A percentile compares a stretch with the other conserved stretches of the same genome.
These are phyloP conservation scores for Brasenia schreberi DNA, from an alignment of 164 flowering plant genomes.

Conservation along the genomic window DNA sequence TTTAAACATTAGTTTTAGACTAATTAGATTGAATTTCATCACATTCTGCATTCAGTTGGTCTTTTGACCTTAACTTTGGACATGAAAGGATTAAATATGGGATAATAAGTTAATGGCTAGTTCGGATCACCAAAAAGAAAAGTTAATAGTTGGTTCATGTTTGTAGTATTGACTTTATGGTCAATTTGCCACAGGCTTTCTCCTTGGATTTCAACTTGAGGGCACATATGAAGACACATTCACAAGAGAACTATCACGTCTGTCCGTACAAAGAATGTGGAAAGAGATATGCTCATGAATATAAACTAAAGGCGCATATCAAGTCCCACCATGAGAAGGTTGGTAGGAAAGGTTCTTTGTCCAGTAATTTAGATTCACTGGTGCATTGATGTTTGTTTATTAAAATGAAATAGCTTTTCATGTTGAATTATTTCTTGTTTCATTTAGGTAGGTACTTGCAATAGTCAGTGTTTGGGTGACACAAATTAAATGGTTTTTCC, in stretches of 20 bases:
- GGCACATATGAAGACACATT: slow-evolving; percentile 97
- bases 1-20: too few species aligned
- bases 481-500: too few species aligned
- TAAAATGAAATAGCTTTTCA: neutral
- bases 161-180: neutral
- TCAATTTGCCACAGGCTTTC: slow-evolving; percentile 60
- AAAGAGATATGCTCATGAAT: slow-evolving; percentile 95
- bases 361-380: neutral
- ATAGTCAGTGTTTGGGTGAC: too few species aligned
- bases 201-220: slow-evolving; percentile 92
- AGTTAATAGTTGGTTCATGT: too few species aligned
- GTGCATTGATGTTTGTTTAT: neutral
- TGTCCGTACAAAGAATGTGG: slow-evolving; percentile 95
- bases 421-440: too few species aligned
- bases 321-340: slow-evolving; percentile 91
- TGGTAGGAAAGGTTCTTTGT: slow-evolving; percentile 3
- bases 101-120: neutral
- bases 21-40: too few species aligned
- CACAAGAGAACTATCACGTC: slow-evolving; percentile 88
- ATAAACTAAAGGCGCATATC: slow-evolving; percentile 87
- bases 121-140: too few species aligned
- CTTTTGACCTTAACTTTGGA: too few species aligned
- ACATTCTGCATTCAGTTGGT: too few species aligned
- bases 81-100: too few species aligned
- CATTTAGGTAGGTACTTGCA: too few species aligned